Conservation (phyloP, 805 yeast species). For the Barnettozyma californica region DNA sequence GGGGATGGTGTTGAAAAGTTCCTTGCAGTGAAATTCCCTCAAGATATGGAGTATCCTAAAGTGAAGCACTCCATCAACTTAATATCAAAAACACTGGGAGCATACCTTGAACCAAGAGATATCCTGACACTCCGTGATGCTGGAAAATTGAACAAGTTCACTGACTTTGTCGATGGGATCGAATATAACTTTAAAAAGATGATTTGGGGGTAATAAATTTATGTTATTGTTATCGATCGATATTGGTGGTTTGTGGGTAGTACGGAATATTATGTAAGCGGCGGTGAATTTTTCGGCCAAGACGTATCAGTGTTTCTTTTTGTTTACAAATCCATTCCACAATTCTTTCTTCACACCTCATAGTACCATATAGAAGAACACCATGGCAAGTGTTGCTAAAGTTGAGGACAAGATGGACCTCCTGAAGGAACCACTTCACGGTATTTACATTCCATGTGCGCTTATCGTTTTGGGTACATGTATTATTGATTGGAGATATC, state of each 20-base stretch:
- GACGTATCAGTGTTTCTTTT: no score
- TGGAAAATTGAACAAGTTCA: slow-evolving; percentile 20
- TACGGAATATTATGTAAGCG: no score
- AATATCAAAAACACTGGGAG: slow-evolving; percentile 21
- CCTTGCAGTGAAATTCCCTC: slow-evolving; percentile 23
- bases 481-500: slow-evolving; percentile 44
- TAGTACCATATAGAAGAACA: background rate
- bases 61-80: slow-evolving; percentile 21
- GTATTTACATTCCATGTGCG: slow-evolving; percentile 64
- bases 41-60: slow-evolving; percentile 20
- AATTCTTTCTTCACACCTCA: no score
- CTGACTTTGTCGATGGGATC: slow-evolving; percentile 29
- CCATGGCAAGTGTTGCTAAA: background rate
- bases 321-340: no score
- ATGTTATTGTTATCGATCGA: no score
- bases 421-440: slow-evolving; percentile 67
- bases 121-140: slow-evolving; percentile 34
- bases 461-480: slow-evolving; percentile 56
- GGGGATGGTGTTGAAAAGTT: background rate
- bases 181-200: slow-evolving; percentile 33
- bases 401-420: slow-evolving; percentile 43
- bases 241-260: no score
- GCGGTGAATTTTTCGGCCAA: no score
- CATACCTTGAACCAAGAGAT: slow-evolving; percentile 25
- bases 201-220: slow-evolving; percentile 30